phyloP scores from a whole-genome alignment of 208 protist species.

The Vickermania ingenoplastis region DNA sequence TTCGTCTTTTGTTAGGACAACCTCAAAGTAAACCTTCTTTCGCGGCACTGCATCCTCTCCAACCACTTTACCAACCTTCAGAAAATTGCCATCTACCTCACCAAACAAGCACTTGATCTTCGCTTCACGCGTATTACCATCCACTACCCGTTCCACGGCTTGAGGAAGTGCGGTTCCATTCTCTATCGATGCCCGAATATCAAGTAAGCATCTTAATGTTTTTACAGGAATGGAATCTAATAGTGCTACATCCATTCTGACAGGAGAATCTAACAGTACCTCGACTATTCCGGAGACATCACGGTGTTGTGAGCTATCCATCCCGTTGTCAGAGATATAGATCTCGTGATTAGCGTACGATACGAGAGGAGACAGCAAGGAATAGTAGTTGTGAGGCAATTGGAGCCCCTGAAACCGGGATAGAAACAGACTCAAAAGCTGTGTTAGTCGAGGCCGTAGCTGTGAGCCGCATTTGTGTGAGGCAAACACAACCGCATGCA shows the following conservation, averaged over 20 bases:
- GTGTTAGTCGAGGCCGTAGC: conserved; percentile 33
- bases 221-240: conserved; percentile 37
- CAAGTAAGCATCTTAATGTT: conserved; percentile 72
- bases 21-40: conserved; percentile 81
- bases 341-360: conserved; percentile 58
- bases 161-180: conserved; percentile 39
- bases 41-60: not conserved
- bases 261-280: conserved; percentile 43
- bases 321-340: conserved; percentile 12
- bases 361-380: conserved; percentile 55
- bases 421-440: conserved; percentile 11
- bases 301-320: conserved; percentile 25
- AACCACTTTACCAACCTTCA: conserved; percentile 83
- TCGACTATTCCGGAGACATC: conserved; percentile 77
- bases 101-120: conserved; percentile 60
- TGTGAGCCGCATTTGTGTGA: conserved; percentile 55
- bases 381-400: not conserved
- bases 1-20: conserved; percentile 61
- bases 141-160: conserved; percentile 20
- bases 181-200: conserved; percentile 50
- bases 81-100: conserved; percentile 48
- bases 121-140: conserved; percentile 16
- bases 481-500: conserved; percentile 78
- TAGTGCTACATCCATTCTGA: not conserved
- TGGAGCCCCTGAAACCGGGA: not conserved